Percentiles rank a stretch among this genome's conserved stretches.
Evolutionary conservation across 2,329 filamentous ascomycete genomes (phyloP).

Genomic region (Stylonectria norvegica): DNA sequence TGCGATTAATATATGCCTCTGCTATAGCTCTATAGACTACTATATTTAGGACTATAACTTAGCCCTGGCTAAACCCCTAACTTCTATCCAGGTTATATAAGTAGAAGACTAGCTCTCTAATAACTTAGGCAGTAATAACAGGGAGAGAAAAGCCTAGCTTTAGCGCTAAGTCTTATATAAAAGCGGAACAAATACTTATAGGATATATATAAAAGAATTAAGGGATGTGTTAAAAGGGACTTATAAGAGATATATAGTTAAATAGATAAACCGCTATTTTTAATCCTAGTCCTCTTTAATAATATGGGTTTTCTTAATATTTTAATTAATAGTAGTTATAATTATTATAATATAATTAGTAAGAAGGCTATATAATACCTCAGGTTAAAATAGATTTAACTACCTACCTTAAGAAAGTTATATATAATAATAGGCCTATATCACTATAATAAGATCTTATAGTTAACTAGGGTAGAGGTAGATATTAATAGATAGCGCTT

Average conservation of each 20-base stretch:
- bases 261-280: slow-evolving; percentile 1
- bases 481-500: not conserved
- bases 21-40: not conserved
- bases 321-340: slow-evolving; percentile 1
- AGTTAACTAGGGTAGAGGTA: not conserved
- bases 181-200: not conserved
- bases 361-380: not conserved
- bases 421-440: not conserved
- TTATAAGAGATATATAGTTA: not conserved
- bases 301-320: not conserved
- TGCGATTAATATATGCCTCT: not conserved
- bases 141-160: not conserved
- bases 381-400: not conserved
- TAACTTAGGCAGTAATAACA: not conserved
- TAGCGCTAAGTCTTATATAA: not conserved
- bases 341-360: not conserved
- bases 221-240: not conserved
- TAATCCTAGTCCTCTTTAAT: not conserved
- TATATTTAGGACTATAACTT: not conserved
- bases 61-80: not conserved
- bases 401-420: not conserved
- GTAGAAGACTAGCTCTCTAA: not conserved
- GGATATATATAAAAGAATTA: not conserved
- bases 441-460: not conserved
- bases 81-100: no score